Base-by-base conservation (phyloP, 2,329 filamentous ascomycete genomes). In the Colletotrichum spaethianum region DNA sequence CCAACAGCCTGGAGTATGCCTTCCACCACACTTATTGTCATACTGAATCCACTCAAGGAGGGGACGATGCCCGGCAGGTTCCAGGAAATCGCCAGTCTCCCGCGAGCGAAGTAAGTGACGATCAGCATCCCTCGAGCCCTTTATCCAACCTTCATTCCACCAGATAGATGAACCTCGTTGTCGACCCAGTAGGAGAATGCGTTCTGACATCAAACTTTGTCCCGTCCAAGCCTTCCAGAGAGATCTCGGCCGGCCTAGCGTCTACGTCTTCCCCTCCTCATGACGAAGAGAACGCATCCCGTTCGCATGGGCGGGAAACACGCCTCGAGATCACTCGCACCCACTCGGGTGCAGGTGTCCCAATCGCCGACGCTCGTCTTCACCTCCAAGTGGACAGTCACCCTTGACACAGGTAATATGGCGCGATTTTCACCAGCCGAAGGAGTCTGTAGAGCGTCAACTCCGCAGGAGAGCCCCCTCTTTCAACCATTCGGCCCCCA, bases 321-420 rank as follows among this genome's bases (percentile, higher is more conserved):
- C 26, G 42, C 46, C 52, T 63, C 44, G 60, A 66, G 48, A 60
- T 63, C 67, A 28, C 16, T 46, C 64, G 59, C 67, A 55, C 50
- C 63, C 50, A 62, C 50, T 57, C 42, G 52, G 57, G 33, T 23
- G 23, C 12, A 67, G 48, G 40, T 26, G 36, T 26, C 26, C 59
- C n/a, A n/a, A 20, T 36, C n/a, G 36, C n/a, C 38, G 36, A 63
- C 50, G 48, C 48, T 56, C 59, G 26, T 46, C 36, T 44, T 36
- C 42, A 42, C 50, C 52, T 48, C 31, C 46, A 23, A 44, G 46
- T 20, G 42, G 38, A 26, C 40, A 53, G 26, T 33, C 26, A 52
- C 57, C 57, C 52, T 72, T 72, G 69, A 59, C 64, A 63, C 42
- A 63, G 52, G 64, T 63, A 68, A 60, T 46, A 59, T 69, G 64